Base-by-base conservation (phyloP, 176 grass and related monocot genomes). In the Rhynchospora breviuscula region DNA sequence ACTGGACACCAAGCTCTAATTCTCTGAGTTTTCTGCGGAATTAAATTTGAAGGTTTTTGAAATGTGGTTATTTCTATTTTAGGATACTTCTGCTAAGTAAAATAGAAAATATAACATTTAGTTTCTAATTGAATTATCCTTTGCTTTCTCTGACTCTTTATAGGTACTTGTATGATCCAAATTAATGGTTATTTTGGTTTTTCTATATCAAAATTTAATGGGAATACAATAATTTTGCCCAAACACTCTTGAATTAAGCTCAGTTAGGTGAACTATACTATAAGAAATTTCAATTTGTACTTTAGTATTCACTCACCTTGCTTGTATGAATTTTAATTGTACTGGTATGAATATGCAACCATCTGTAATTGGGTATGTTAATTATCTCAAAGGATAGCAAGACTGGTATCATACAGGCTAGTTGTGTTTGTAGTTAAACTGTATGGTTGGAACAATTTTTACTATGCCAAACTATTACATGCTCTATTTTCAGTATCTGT, bases 121-220 rank as follows among this genome's bases (percentile, higher is more conserved):
- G 72, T 53, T 77, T 56, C 21, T 54, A 29, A 56, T 77, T 56
- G 48, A 77, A 69, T 69, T n/a, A 45, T 5, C n/a, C 19, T 86
- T 25, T 78, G 47, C 31, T 66, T 64, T 80, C 48, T 19, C 43
- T 35, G 15, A 22, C 40, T 75, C 23, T 52, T 59, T 18, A 11
- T 25, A 51, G 11, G n/a, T 26, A 23, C 12, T 77, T 59, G 8
- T 43, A 21, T 12, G 10, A 80, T 45, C 31, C 31, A 80, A 80
- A 45, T 61, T n/a, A 18, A 81, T 63, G 58, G 79, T 26, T 25
- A 10, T 46, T 78, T 78, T 33, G 21, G 22, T 56, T 31, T 56
- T 31, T 2, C 51, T 18, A 52, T 56, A 51, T 26, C 26, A 6
- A 54, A 76, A 76, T 18, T 78, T 57, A 31, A 56, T 22, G 12